A percentile compares a stretch with the other conserved stretches of the same genome.
Evolutionary conservation across 805 yeast genomes (phyloP).

Genomic region (Barnettozyma sp.): DNA sequence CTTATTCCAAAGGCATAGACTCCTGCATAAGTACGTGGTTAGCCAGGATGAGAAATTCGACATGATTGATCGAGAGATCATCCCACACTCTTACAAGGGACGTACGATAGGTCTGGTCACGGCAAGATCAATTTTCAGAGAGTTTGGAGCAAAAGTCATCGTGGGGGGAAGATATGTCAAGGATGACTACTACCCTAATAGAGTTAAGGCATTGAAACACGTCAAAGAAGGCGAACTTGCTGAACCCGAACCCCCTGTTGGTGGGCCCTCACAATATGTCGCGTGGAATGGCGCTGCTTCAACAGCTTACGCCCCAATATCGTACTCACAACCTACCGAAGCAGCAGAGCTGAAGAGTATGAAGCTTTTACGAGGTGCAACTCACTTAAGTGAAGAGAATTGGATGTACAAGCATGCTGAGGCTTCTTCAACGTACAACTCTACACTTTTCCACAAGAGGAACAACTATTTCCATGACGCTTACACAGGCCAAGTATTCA

Average conservation of each 20-base stretch:
- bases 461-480: slow-evolving; percentile 57
- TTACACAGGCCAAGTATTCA: slow-evolving; percentile 76
- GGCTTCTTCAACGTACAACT: slow-evolving; percentile 70
- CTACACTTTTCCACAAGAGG: slow-evolving; percentile 51
- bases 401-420: slow-evolving; percentile 84
- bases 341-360: slow-evolving; percentile 20
- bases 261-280: slow-evolving; percentile 43
- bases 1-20: slow-evolving; percentile 78
- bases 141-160: slow-evolving; percentile 83
- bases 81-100: slow-evolving; percentile 88
- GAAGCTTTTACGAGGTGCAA: slow-evolving; percentile 18
- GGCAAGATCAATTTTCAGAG: slow-evolving; percentile 82
- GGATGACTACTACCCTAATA: slow-evolving; percentile 83
- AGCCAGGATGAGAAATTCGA: slow-evolving; percentile 76
- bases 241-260: slow-evolving; percentile 50
- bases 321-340: slow-evolving; percentile 13
- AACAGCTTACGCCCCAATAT: slow-evolving; percentile 9
- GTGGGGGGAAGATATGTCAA: slow-evolving; percentile 70
- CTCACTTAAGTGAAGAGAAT: slow-evolving; percentile 49
- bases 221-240: slow-evolving; percentile 67
- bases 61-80: slow-evolving; percentile 67
- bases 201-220: slow-evolving; percentile 44
- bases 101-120: slow-evolving; percentile 85
- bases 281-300: slow-evolving; percentile 47
- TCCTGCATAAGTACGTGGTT: slow-evolving; percentile 65